phyloP scores from a whole-genome alignment of 768 basidiomycete genomes.

The Calocera cornea region DNA sequence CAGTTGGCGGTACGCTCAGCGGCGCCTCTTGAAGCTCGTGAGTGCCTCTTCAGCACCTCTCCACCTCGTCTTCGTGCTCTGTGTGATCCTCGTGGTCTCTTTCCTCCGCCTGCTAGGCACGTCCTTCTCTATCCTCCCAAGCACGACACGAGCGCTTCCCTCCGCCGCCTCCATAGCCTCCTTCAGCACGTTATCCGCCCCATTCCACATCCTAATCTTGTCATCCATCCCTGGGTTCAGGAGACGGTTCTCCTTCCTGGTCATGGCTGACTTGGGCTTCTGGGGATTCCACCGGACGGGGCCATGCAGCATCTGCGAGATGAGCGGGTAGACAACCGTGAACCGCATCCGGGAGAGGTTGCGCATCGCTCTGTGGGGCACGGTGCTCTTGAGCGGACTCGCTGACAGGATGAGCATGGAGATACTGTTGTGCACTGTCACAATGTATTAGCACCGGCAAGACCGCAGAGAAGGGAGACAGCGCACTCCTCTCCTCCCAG shows the following conservation, averaged over 20 bases:
- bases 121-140: background rate
- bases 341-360: background rate
- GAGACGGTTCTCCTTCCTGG: background rate
- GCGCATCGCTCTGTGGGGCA: background rate
- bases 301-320: background rate
- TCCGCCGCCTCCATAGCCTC: background rate
- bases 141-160: background rate
- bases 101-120: background rate
- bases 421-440: background rate
- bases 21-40: background rate
- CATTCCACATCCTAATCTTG: background rate
- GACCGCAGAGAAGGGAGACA: background rate
- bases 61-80: background rate
- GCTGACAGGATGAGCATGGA: background rate
- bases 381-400: background rate
- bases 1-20: background rate
- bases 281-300: background rate
- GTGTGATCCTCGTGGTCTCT: background rate
- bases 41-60: background rate
- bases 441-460: background rate
- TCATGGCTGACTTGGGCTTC: background rate
- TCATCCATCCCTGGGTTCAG: background rate
- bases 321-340: background rate
- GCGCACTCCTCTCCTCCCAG: background rate
- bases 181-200: background rate